Conservation (phyloP, 202 grass and related monocot species). For the Bolboschoenoplectus hybrid region DNA sequence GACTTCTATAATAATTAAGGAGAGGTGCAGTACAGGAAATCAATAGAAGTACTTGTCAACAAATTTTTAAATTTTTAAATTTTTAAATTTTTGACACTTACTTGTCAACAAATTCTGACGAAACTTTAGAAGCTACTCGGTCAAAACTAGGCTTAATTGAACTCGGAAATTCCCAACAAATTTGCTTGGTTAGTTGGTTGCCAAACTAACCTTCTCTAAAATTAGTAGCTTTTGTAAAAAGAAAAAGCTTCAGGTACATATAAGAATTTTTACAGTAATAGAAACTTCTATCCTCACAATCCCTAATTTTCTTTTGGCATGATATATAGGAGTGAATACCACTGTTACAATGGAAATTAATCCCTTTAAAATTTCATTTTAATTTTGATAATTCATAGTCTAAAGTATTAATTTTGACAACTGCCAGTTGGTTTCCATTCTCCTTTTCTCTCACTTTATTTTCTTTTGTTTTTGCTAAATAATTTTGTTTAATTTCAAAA, state of each 20-base stretch:
- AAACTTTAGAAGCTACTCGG: not conserved
- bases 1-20: not conserved
- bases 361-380: not conserved
- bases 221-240: not conserved
- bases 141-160: not conserved
- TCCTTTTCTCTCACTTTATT: not conserved
- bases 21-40: not conserved
- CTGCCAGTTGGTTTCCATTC: not conserved
- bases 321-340: not conserved
- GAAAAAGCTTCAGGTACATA: not conserved
- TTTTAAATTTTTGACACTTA: too few relatives aligned
- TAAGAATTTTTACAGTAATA: not conserved
- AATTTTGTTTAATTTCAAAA: not conserved
- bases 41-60: not conserved
- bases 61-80: not conserved
- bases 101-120: conserved; percentile 25
- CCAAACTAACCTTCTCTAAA: not conserved
- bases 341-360: not conserved
- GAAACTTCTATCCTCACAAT: not conserved
- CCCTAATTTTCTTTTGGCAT: not conserved
- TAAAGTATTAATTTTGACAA: not conserved
- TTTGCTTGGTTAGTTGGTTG: conserved; percentile 18
- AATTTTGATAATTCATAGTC: not conserved
- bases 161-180: conserved; percentile 11
- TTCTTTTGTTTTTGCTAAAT: not conserved